These are phyloP conservation scores for Ceratocystis eucalypticola DNA, from an alignment of 2,329 filamentous ascomycete species.

Conservation along the genomic window DNA sequence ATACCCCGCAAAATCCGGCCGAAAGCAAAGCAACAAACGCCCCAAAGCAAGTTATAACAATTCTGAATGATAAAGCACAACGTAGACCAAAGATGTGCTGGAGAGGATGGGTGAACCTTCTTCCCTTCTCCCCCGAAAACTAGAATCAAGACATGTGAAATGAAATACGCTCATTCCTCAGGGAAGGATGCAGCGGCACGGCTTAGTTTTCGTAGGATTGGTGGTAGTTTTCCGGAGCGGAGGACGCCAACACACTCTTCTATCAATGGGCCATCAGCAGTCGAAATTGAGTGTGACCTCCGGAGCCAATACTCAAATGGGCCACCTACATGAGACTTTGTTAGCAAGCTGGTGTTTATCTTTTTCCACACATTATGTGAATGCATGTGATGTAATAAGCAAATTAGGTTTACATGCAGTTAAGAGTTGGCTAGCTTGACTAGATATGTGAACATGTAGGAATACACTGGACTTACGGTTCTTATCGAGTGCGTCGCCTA, in stretches of 20 bases:
- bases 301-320: slow-evolving; percentile 37
- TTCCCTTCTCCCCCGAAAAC: background rate
- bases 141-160: background rate
- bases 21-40: slow-evolving; percentile 9
- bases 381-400: background rate
- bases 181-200: slow-evolving; percentile 28
- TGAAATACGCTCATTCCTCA: slow-evolving; percentile 6
- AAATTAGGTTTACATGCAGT: background rate
- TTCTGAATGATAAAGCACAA: background rate
- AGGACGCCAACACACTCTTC: slow-evolving; percentile 28
- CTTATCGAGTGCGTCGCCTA: slow-evolving; percentile 30
- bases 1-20: background rate
- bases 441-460: background rate
- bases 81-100: background rate
- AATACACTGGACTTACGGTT: slow-evolving; percentile 28
- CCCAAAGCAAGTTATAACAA: slow-evolving; percentile 4
- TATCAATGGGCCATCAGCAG: slow-evolving; percentile 27
- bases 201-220: slow-evolving; percentile 26
- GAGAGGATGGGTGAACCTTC: background rate
- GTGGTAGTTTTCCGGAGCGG: slow-evolving; percentile 28
- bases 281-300: slow-evolving; percentile 29
- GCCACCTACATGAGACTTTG: slow-evolving; percentile 25
- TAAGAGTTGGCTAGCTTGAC: background rate
- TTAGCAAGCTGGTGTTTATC: slow-evolving; percentile 1
- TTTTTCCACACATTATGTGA: background rate